A percentile compares a stretch with the other conserved stretches of the same genome.
These are phyloP conservation scores for Neurospora sp. DNA, from an alignment of 495 filamentous ascomycete species.

Conservation along the genomic window DNA sequence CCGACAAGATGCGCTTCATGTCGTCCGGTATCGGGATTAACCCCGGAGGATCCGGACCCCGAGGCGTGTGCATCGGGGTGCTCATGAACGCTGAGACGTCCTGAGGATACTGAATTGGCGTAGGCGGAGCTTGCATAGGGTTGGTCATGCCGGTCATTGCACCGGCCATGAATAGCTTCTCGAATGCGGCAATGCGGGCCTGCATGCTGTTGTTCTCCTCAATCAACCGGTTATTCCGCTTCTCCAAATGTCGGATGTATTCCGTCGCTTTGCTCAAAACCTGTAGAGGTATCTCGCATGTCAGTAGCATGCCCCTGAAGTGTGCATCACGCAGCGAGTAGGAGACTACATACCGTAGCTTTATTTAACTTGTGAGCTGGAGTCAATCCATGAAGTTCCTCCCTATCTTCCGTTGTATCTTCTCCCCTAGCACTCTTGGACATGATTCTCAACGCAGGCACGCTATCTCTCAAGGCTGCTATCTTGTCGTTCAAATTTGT, in stretches of 20 bases:
- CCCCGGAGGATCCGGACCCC: slow-evolving; percentile 42
- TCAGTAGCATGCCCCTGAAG: slow-evolving; percentile 1
- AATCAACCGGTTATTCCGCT: slow-evolving; percentile 67
- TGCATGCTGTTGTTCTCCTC: slow-evolving; percentile 74
- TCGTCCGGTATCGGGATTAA: slow-evolving; percentile 70
- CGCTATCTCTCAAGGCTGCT: slow-evolving; percentile 75
- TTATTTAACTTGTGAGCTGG: slow-evolving; percentile 91
- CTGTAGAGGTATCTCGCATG: slow-evolving; percentile 14
- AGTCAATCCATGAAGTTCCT: slow-evolving; percentile 68
- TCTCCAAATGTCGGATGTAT: slow-evolving; percentile 89
- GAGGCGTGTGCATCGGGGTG: slow-evolving; percentile 23
- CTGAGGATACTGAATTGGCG: slow-evolving; percentile 37
- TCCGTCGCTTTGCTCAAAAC: slow-evolving; percentile 88
- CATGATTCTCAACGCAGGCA: slow-evolving; percentile 74
- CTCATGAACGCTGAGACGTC: slow-evolving; percentile 22
- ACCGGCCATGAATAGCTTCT: slow-evolving; percentile 54
- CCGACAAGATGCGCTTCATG: slow-evolving; percentile 57
- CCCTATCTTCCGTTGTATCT: slow-evolving; percentile 58
- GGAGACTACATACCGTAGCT: slow-evolving; percentile 52
- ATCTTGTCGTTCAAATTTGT: slow-evolving; percentile 97
- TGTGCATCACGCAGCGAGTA: not conserved
- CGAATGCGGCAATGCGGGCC: slow-evolving; percentile 55
- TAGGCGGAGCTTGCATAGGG: slow-evolving; percentile 35
- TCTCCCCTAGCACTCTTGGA: slow-evolving; percentile 56
- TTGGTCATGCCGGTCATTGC: slow-evolving; percentile 40